Conservation (phyloP, 2,329 filamentous ascomycete species). For the Xylariaceae sp. region DNA sequence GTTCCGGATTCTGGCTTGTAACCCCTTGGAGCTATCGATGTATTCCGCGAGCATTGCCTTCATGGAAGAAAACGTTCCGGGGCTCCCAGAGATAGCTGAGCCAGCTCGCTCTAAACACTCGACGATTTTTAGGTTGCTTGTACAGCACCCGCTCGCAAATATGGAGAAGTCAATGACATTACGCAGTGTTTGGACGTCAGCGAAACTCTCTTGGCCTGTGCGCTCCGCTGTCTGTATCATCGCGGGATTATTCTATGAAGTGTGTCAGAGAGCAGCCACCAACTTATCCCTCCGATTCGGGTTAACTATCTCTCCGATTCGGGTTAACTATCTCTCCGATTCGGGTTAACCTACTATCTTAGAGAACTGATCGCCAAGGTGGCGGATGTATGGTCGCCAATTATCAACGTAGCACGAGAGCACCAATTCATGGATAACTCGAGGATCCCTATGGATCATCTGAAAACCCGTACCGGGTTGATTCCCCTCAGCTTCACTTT, state of each 20-base stretch:
- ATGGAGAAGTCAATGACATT: conserved; percentile 1
- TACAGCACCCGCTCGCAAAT: conserved; percentile 13
- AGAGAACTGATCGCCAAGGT: conserved; percentile 13
- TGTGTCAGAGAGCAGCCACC: background rate
- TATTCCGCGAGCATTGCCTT: conserved; percentile 1
- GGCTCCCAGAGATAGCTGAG: background rate
- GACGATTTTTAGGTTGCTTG: conserved; percentile 16
- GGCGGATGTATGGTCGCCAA: conserved; percentile 23
- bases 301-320: too few relatives aligned
- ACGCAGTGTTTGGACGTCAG: background rate
- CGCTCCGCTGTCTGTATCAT: background rate
- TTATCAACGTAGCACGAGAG: conserved; percentile 18
- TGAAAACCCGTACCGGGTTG: background rate
- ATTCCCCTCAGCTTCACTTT: background rate
- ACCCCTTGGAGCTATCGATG: conserved; percentile 7
- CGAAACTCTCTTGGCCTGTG: background rate
- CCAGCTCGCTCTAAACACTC: conserved; percentile 3
- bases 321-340: too few relatives aligned
- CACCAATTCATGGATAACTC: conserved; percentile 12
- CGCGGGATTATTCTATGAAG: conserved; percentile 6
- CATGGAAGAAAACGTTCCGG: background rate
- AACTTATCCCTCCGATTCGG: too few relatives aligned
- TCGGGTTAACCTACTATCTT: conserved; percentile 4
- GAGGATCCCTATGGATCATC: background rate
- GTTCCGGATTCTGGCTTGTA: conserved; percentile 20